Conservation (phyloP, 2,329 filamentous ascomycete genomes). For the Aspergillus texensis region DNA sequence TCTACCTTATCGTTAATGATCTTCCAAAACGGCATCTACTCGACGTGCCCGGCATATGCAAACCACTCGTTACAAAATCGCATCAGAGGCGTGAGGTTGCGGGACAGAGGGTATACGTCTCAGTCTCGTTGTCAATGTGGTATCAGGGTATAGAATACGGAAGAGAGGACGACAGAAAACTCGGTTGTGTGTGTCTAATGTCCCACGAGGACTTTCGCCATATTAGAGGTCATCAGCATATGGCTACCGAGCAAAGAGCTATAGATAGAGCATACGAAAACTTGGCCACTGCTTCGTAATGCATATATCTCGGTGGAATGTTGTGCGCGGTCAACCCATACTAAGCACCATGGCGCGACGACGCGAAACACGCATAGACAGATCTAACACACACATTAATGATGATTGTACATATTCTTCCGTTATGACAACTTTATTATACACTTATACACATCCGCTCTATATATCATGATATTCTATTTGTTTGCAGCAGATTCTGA, state of each 20-base stretch:
- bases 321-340: not conserved
- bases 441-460: constrained; percentile 29
- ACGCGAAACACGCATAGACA: not conserved
- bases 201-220: too few species aligned
- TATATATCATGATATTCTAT: constrained; percentile 34
- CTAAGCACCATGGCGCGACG: not conserved
- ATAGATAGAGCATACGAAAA: not conserved
- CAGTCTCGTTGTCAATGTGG: too few species aligned
- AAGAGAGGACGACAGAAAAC: too few species aligned
- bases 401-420: not conserved
- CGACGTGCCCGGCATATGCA: too few species aligned
- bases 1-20: too few species aligned
- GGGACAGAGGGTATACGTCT: too few species aligned
- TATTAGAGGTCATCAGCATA: not conserved
- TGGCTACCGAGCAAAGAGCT: not conserved
- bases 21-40: too few species aligned
- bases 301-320: not conserved
- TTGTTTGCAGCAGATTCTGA: constrained; percentile 52
- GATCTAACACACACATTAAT: not conserved
- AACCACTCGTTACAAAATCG: too few species aligned
- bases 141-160: too few species aligned
- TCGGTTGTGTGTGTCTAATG: too few species aligned
- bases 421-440: not conserved
- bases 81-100: too few species aligned
- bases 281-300: not conserved